Evolutionary conservation across 1,284 basidiomycete species (phyloP), one percentile per base, ranked within the genome.

Genomic region (Trametes sp.): DNA sequence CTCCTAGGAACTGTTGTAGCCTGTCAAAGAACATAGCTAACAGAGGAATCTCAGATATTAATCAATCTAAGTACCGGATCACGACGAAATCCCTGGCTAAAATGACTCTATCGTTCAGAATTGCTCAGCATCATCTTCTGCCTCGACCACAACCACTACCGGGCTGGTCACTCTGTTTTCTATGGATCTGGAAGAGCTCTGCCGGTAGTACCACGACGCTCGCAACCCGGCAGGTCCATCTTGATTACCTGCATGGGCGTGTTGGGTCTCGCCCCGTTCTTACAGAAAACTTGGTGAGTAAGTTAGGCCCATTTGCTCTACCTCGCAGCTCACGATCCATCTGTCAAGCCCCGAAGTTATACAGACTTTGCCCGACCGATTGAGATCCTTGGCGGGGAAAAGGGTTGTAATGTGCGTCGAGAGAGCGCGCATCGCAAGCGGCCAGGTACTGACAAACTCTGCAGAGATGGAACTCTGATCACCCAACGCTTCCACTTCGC

Each of bases 401-500:
- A 89, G 78, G 29, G 79, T 93, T 60, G 88, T 88, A 51, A 84
- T 93, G 91, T 93, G 75, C 36, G 59, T 8, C 14, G 19, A n/a
- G 26, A 9, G n/a, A 21, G 24, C 19, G 16, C 19, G 9, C 16
- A 14, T 33, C 19, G 29, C 45, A 14, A 11, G 44, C 41, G 19
- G n/a, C 49, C n/a, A n/a, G n/a, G 38, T 54, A 44, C 11, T 44
- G 38, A n/a, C 60, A n/a, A 29, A n/a, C 10, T 19, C 8, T 1
- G n/a, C 67, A 94, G 92, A 50, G 92, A 94, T 81, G 92, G 87
- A 46, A 94, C 92, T 5, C 87, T 94, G 59, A 83, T 94, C 69
- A 94, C 92, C 0, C 90, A 92, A 71, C 84, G 92, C 16, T 81
- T 93, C 49, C 89, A 93, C 71, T 93, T 87, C 74, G 82, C 87